Conservation (phyloP, 768 basidiomycete genomes). For the Glaciozyma antarctica region DNA sequence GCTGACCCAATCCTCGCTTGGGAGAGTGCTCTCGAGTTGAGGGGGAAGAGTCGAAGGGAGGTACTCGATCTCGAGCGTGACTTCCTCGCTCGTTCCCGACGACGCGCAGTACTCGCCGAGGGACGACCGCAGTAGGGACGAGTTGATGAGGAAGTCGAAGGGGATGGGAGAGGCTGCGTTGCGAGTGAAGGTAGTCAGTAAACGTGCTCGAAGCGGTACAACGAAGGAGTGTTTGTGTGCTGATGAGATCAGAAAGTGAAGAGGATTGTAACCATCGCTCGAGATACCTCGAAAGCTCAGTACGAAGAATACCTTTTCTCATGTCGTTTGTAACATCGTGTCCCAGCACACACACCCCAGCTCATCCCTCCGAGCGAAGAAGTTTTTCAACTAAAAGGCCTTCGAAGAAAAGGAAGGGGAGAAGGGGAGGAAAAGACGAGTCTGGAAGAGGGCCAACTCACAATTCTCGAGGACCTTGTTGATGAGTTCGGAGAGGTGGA, state of each 20-base stretch:
- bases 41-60: conserved; percentile 82
- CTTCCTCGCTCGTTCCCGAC: conserved; percentile 70
- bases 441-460: background rate
- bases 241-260: conserved; percentile 32
- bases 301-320: conserved; percentile 34
- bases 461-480: conserved; percentile 67
- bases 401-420: background rate
- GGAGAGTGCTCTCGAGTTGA: conserved; percentile 63
- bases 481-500: conserved; percentile 89
- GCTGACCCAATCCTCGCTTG: conserved; percentile 92
- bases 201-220: background rate
- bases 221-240: background rate
- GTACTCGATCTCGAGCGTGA: conserved; percentile 85
- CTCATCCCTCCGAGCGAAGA: background rate
- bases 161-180: conserved; percentile 52
- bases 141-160: conserved; percentile 74
- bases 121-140: conserved; percentile 53
- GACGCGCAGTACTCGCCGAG: conserved; percentile 51
- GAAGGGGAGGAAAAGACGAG: background rate
- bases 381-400: background rate
- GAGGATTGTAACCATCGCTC: conserved; percentile 28
- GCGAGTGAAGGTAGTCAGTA: background rate
- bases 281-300: conserved; percentile 32
- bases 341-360: background rate
- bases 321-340: conserved; percentile 28